Percentiles rank a stretch among this genome's conserved stretches.
These are phyloP conservation scores for Fusarium phyllophilum DNA, from an alignment of 2,329 filamentous ascomycete genomes.

Conservation along the genomic window DNA sequence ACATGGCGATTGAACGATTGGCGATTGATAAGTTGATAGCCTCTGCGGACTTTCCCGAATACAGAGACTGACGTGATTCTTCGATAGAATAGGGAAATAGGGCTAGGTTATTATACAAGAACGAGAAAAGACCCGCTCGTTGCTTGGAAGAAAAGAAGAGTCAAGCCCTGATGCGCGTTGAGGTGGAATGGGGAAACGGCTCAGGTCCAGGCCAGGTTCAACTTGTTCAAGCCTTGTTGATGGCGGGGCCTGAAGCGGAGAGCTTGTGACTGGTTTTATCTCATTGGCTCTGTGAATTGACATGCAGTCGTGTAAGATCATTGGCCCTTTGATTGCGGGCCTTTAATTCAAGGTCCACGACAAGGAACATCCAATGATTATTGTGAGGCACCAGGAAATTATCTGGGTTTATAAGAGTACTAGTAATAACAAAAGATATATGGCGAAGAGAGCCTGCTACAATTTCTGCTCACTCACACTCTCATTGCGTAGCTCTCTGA, in stretches of 20 bases:
- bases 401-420: background rate
- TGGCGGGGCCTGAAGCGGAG: conserved; percentile 31
- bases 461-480: background rate
- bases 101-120: background rate
- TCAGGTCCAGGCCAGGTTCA: conserved; percentile 25
- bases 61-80: background rate
- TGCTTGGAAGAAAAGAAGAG: background rate
- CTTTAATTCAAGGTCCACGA: background rate
- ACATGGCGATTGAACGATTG: conserved; percentile 42
- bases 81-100: background rate
- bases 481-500: background rate
- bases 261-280: conserved; percentile 11
- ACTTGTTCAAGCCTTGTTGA: conserved; percentile 19
- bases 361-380: background rate
- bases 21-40: background rate
- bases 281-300: conserved; percentile 13
- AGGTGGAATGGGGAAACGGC: conserved; percentile 37
- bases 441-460: background rate
- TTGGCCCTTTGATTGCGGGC: conserved; percentile 25
- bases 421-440: background rate
- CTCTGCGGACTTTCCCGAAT: background rate
- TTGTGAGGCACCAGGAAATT: background rate
- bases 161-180: conserved; percentile 18
- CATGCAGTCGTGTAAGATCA: conserved; percentile 43
- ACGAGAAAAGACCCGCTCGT: background rate